A percentile compares a stretch with the other conserved stretches of the same genome.
Conservation (phyloP, 2,329 filamentous ascomycete genomes). For the Aphanocladium album region DNA sequence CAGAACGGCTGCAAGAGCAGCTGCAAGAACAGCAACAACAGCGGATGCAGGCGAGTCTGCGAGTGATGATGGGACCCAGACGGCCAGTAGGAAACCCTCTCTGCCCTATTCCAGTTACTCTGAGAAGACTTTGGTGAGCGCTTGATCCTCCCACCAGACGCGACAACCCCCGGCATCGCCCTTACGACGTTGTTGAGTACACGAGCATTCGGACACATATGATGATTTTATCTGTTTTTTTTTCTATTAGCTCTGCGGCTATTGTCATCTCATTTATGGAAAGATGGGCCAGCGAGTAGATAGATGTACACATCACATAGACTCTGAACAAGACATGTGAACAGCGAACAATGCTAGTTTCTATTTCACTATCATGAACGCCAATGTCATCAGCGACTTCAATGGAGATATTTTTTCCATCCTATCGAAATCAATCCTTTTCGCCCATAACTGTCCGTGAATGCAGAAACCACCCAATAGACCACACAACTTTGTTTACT, state of each 20-base stretch:
- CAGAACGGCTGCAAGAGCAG: neutral
- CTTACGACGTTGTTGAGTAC: neutral
- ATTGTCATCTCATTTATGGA: slow-evolving; percentile 4
- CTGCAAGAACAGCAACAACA: neutral
- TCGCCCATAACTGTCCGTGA: slow-evolving; percentile 52
- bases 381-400: slow-evolving; percentile 41
- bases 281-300: neutral
- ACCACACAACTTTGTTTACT: slow-evolving; percentile 67
- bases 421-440: slow-evolving; percentile 53
- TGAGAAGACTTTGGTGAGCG: neutral
- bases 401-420: slow-evolving; percentile 36
- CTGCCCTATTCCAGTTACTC: neutral
- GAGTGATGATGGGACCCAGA: neutral
- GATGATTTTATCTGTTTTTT: slow-evolving; percentile 16
- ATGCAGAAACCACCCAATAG: slow-evolving; percentile 50
- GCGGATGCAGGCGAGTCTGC: neutral
- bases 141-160: neutral
- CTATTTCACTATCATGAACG: slow-evolving; percentile 41
- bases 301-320: neutral
- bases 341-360: slow-evolving; percentile 33
- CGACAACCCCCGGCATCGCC: too few species aligned
- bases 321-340: slow-evolving; percentile 8
- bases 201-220: slow-evolving; percentile 1
- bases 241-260: slow-evolving; percentile 15
- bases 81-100: neutral